Evolutionary conservation across 2,329 filamentous ascomycete species (phyloP).

Genomic region (Colletotrichum aenigma): DNA sequence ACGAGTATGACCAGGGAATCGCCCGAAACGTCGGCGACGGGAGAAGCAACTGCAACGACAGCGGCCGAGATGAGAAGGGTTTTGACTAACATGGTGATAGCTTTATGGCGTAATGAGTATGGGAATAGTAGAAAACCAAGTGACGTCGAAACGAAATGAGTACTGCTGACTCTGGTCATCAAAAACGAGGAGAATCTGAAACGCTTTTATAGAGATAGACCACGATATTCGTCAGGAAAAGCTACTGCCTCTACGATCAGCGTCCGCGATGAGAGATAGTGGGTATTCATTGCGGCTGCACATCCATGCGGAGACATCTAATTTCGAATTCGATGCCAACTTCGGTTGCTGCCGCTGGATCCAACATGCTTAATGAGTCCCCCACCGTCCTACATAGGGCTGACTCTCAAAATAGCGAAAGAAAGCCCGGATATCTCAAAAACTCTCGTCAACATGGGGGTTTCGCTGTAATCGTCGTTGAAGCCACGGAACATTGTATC

Average conservation of each 20-base stretch:
- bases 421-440: neutral
- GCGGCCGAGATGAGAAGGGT: neutral
- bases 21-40: fast-evolving
- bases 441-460: neutral
- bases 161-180: neutral
- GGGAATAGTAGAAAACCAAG: fast-evolving
- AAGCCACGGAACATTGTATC: fast-evolving
- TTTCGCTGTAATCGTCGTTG: neutral
- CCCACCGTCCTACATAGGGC: neutral
- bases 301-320: neutral
- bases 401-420: neutral
- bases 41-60: neutral
- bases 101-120: neutral
- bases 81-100: neutral
- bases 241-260: neutral
- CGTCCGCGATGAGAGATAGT: neutral
- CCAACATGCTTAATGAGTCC: neutral
- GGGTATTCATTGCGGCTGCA: neutral
- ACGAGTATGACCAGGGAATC: fast-evolving
- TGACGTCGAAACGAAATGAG: neutral
- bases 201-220: neutral
- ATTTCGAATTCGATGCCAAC: neutral
- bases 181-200: fast-evolving
- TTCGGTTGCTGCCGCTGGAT: neutral
- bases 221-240: neutral